Evolutionary conservation across 768 basidiomycete species (phyloP).

Genomic region (Clavaria fumosa): DNA sequence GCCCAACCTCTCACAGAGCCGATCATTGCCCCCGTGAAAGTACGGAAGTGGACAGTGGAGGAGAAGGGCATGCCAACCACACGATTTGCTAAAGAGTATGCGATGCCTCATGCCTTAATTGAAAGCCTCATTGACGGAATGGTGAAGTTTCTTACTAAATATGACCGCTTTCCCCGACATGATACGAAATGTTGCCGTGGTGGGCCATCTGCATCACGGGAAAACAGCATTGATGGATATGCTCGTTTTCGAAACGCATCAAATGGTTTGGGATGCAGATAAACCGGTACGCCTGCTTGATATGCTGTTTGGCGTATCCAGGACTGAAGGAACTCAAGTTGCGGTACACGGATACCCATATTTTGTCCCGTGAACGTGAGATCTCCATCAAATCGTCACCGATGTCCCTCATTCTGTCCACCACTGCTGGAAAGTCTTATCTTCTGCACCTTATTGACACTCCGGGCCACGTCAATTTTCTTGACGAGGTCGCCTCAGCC

Average conservation of each 20-base stretch:
- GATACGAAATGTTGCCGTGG: slow-evolving; percentile 91
- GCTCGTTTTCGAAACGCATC: slow-evolving; percentile 94
- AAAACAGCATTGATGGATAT: slow-evolving; percentile 96
- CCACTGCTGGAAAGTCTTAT: slow-evolving; percentile 82
- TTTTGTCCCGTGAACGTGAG: slow-evolving; percentile 72
- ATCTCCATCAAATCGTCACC: slow-evolving; percentile 96
- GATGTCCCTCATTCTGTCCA: slow-evolving; percentile 82
- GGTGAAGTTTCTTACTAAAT: slow-evolving; percentile 71
- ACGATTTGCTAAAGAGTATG: slow-evolving; percentile 93
- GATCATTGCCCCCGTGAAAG: slow-evolving; percentile 89
- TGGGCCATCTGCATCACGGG: slow-evolving; percentile 95
- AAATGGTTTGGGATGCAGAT: slow-evolving; percentile 87
- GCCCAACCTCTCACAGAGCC: slow-evolving; percentile 90
- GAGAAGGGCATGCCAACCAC: slow-evolving; percentile 95
- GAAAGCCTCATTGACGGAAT: slow-evolving; percentile 4
- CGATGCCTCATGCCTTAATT: slow-evolving; percentile 8
- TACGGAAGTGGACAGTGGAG: slow-evolving; percentile 86
- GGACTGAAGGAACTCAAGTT: slow-evolving; percentile 30
- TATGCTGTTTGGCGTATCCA: not conserved
- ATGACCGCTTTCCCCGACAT: slow-evolving; percentile 86
- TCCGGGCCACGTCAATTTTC: slow-evolving; percentile 95
- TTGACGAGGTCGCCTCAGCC: slow-evolving; percentile 89
- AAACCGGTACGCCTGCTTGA: slow-evolving; percentile 42
- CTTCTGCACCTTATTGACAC: slow-evolving; percentile 92
- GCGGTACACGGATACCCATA: slow-evolving; percentile 93